Conservation (phyloP, 2,329 filamentous ascomycete genomes). For the Colletotrichum navitas region DNA sequence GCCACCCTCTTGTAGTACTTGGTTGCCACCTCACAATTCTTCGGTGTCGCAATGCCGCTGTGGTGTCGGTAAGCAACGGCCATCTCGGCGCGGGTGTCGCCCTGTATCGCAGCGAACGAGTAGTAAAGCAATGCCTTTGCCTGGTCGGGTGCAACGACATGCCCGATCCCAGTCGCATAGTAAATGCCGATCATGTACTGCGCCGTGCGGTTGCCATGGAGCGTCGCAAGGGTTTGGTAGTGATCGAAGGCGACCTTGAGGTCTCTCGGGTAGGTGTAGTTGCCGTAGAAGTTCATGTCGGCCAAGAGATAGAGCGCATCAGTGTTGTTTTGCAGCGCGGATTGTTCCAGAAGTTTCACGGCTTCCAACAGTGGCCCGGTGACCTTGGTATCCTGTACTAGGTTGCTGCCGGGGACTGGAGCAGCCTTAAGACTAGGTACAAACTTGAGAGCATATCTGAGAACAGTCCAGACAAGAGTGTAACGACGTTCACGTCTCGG, state of each 20-base stretch:
- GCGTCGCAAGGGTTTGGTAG: constrained; percentile 81
- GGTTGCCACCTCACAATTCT: constrained; percentile 86
- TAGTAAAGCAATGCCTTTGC: constrained; percentile 94
- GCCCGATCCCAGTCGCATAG: constrained; percentile 92
- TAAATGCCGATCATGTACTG: constrained; percentile 97
- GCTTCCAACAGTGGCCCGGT: constrained; percentile 63
- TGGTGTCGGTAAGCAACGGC: constrained; percentile 89
- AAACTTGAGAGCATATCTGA: constrained; percentile 61
- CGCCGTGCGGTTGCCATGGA: constrained; percentile 89
- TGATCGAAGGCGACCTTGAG: constrained; percentile 83
- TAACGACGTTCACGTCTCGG: constrained; percentile 59
- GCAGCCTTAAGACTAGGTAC: constrained; percentile 64
- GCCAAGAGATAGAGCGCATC: constrained; percentile 92
- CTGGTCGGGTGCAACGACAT: constrained; percentile 85
- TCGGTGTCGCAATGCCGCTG: constrained; percentile 84
- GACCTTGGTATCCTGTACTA: constrained; percentile 49
- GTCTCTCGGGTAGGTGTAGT: constrained; percentile 88
- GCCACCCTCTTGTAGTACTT: constrained; percentile 94
- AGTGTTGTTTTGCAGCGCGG: constrained; percentile 70
- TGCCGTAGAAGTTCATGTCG: constrained; percentile 97
- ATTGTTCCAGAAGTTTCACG: constrained; percentile 65
- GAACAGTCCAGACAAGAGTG: constrained; percentile 57
- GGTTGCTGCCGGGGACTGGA: constrained; percentile 56
- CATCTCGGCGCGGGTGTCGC: constrained; percentile 91
- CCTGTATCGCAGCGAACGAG: constrained; percentile 88